A percentile compares a stretch with the other conserved stretches of the same genome.
These are phyloP conservation scores for Meripilus lineatus DNA, from an alignment of 1,284 basidiomycete species.

Conservation along the genomic window DNA sequence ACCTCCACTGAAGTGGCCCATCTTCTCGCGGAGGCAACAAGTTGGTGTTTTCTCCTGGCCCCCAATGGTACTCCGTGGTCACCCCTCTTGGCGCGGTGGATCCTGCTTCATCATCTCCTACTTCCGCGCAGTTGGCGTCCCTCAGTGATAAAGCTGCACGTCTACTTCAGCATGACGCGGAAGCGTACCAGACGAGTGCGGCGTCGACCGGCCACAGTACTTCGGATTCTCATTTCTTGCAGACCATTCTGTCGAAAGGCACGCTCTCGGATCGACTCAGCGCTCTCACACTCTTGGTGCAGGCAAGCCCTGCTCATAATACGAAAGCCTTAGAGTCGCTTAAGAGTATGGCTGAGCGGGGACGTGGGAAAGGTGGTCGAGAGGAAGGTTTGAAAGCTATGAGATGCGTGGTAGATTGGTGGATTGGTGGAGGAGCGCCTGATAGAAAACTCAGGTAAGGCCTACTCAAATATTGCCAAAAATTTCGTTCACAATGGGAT, in stretches of 20 bases:
- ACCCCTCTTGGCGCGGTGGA: constrained; percentile 24
- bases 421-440: constrained; percentile 85
- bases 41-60: constrained; percentile 41
- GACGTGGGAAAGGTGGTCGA: constrained; percentile 79
- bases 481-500: background rate
- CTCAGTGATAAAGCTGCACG: constrained; percentile 45
- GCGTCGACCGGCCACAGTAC: constrained; percentile 35
- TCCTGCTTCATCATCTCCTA: constrained; percentile 26
- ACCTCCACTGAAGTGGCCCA: background rate
- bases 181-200: constrained; percentile 39
- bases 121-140: constrained; percentile 39
- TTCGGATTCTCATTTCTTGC: constrained; percentile 78
- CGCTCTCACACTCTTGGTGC: constrained; percentile 87
- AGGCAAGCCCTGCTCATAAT: constrained; percentile 90
- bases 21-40: constrained; percentile 5
- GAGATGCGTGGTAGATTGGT: constrained; percentile 94
- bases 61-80: constrained; percentile 56
- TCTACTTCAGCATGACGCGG: constrained; percentile 48
- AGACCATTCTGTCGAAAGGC: constrained; percentile 80
- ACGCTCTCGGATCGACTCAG: constrained; percentile 93
- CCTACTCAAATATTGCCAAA: background rate
- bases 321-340: constrained; percentile 76
- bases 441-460: constrained; percentile 78
- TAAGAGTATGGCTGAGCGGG: constrained; percentile 70
- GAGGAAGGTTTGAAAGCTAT: constrained; percentile 91